Percentiles rank a stretch among this genome's conserved stretches.
These are phyloP conservation scores for Orbilia quercus DNA, from an alignment of 2,329 filamentous ascomycete genomes.

Conservation along the genomic window DNA sequence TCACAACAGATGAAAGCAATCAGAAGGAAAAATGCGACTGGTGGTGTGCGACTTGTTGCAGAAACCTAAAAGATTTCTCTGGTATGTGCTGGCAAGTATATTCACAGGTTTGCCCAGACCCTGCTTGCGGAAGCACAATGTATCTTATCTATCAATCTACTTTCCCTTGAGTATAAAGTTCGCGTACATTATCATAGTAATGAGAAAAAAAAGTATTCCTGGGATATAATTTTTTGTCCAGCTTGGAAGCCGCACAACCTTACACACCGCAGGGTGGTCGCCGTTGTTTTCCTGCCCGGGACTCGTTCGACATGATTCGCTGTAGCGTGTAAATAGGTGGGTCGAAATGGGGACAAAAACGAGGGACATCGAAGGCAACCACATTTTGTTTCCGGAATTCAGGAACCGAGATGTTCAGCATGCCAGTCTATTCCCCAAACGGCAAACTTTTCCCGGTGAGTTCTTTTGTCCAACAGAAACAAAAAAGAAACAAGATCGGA, in stretches of 20 bases:
- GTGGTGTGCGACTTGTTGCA: conserved; percentile 42
- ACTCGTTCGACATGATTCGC: conserved; percentile 29
- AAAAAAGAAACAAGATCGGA: no score
- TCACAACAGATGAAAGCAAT: not conserved
- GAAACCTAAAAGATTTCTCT: conserved; percentile 14
- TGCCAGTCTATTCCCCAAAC: conserved; percentile 31
- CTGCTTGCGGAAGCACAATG: conserved; percentile 34
- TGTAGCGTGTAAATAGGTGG: conserved; percentile 31
- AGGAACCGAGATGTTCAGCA: conserved; percentile 50
- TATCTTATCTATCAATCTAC: conserved; percentile 13
- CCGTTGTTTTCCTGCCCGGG: conserved; percentile 34
- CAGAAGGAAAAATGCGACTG: conserved; percentile 29
- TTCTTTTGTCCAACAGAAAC: not conserved
- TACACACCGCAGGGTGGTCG: conserved; percentile 23
- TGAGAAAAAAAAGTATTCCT: conserved; percentile 13
- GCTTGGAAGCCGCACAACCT: conserved; percentile 15
- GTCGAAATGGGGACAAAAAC: conserved; percentile 31
- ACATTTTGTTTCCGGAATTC: conserved; percentile 50
- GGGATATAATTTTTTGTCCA: conserved; percentile 9
- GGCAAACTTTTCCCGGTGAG: conserved; percentile 43
- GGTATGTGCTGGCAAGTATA: not conserved
- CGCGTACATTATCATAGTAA: conserved; percentile 47
- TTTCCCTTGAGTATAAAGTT: not conserved
- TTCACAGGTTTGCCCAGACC: not conserved
- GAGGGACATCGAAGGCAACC: conserved; percentile 56